A percentile compares a stretch with the other conserved stretches of the same genome.
Evolutionary conservation across 1,139 yeast species (phyloP).

Genomic region (Debaryomyces fabryi): DNA sequence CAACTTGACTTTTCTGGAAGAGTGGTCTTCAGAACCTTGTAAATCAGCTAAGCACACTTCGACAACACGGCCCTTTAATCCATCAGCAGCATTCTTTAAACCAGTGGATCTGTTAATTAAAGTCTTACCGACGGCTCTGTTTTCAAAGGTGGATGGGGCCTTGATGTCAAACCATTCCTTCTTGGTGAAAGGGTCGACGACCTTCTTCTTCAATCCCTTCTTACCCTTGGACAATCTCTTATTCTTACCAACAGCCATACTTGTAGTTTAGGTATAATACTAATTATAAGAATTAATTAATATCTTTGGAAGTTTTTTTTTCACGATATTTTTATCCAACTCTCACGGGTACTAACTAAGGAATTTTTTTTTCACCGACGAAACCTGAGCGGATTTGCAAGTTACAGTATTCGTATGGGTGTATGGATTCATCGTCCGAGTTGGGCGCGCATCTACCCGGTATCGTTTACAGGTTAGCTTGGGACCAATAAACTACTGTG

Average conservation of each 20-base stretch:
- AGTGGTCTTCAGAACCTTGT: conserved; percentile 56
- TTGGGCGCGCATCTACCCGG: not conserved
- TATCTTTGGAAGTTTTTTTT: conserved; percentile 4
- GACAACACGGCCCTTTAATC: conserved; percentile 55
- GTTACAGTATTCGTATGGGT: not conserved
- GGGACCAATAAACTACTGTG: not conserved
- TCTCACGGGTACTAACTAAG: conserved; percentile 1
- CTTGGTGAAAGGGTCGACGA: conserved; percentile 55
- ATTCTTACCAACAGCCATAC: conserved; percentile 57
- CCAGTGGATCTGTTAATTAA: conserved; percentile 55
- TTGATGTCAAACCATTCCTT: conserved; percentile 56
- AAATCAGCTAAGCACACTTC: conserved; percentile 54
- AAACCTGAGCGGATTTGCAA: conserved; percentile 18
- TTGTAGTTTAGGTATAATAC: conserved; percentile 13
- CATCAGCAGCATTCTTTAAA: conserved; percentile 56
- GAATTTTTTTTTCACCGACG: conserved; percentile 11
- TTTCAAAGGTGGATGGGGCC: conserved; percentile 55
- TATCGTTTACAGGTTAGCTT: not conserved
- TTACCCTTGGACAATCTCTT: conserved; percentile 58
- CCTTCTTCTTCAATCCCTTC: conserved; percentile 56
- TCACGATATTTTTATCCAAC: conserved; percentile 8
- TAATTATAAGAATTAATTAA: conserved; percentile 3
- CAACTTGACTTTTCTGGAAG: conserved; percentile 54
- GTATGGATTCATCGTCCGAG: not conserved
- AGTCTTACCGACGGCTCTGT: conserved; percentile 56